phyloP scores from a whole-genome alignment of 495 filamentous ascomycete genomes.

The Massariosphaeria phaeospora region DNA sequence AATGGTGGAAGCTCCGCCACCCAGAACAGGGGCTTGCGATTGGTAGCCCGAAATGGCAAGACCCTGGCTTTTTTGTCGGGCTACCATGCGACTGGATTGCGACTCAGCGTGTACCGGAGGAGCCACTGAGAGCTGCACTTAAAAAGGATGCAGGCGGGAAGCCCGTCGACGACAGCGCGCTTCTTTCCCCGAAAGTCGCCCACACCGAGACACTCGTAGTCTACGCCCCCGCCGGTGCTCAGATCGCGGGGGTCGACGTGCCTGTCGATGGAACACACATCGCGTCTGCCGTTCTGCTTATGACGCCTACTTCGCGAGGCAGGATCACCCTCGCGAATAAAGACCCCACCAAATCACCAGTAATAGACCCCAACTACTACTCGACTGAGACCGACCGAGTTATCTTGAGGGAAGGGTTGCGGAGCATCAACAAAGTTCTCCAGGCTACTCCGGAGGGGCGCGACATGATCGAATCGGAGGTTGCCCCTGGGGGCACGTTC shows the following conservation, averaged over 20 bases:
- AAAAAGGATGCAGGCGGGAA: too few relatives aligned
- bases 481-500: background rate
- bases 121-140: too few relatives aligned
- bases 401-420: background rate
- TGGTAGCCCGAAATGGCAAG: background rate
- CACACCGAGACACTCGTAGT: too few relatives aligned
- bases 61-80: too few relatives aligned
- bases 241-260: too few relatives aligned
- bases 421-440: background rate
- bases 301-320: slow-evolving; percentile 40
- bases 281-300: background rate
- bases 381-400: background rate
- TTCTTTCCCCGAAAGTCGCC: too few relatives aligned
- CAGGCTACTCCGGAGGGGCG: background rate
- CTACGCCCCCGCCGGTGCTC: too few relatives aligned
- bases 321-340: slow-evolving; percentile 52
- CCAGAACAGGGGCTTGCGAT: slow-evolving; percentile 4
- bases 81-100: too few relatives aligned
- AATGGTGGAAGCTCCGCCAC: slow-evolving; percentile 3
- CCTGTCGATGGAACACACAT: slow-evolving; percentile 9
- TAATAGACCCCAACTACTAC: slow-evolving; percentile 49
- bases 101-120: too few relatives aligned
- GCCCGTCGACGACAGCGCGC: too few relatives aligned
- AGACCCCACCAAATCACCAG: slow-evolving; percentile 50
- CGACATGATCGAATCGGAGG: background rate